Evolutionary conservation across 2,329 filamentous ascomycete species (phyloP).

Genomic region (Epichloe festucae): DNA sequence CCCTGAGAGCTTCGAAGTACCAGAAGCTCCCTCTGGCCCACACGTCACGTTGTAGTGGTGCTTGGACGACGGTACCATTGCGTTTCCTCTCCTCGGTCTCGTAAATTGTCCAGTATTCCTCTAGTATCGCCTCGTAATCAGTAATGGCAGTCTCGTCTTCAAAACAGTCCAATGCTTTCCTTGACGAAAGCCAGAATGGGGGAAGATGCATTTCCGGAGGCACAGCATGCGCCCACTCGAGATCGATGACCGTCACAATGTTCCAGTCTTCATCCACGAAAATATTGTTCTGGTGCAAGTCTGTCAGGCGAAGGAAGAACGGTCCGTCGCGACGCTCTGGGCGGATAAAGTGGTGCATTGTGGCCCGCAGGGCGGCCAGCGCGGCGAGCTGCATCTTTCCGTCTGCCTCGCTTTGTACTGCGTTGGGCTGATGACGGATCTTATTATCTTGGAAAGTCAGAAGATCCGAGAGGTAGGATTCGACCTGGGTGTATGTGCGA

Average conservation of each 20-base stretch:
- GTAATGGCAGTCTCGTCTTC: no score
- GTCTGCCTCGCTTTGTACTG: conserved; percentile 1
- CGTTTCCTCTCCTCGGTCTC: conserved; percentile 4
- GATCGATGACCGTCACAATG: conserved; percentile 17
- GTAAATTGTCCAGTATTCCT: conserved; percentile 6
- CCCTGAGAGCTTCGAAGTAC: no score
- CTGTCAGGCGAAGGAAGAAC: conserved; percentile 20
- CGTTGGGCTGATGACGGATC: conserved; percentile 21
- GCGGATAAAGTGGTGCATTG: conserved; percentile 9
- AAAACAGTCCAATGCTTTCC: no score
- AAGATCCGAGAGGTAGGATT: conserved; percentile 19
- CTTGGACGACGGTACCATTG: background rate
- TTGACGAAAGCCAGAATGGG: no score
- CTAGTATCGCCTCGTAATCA: background rate
- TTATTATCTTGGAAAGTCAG: conserved; percentile 21
- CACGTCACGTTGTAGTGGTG: background rate
- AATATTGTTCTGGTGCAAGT: conserved; percentile 25
- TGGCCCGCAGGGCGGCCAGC: no score
- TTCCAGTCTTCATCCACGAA: conserved; percentile 20
- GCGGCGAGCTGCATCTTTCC: no score
- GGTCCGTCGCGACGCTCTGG: conserved; percentile 15
- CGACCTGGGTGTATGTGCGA: conserved; percentile 17
- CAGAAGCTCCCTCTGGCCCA: no score
- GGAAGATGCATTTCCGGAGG: conserved; percentile 11
- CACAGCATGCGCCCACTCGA: conserved; percentile 16